These are phyloP conservation scores for Coemansia sp. DNA, from an alignment of 192 early-diverging fungal species.

Conservation along the genomic window DNA sequence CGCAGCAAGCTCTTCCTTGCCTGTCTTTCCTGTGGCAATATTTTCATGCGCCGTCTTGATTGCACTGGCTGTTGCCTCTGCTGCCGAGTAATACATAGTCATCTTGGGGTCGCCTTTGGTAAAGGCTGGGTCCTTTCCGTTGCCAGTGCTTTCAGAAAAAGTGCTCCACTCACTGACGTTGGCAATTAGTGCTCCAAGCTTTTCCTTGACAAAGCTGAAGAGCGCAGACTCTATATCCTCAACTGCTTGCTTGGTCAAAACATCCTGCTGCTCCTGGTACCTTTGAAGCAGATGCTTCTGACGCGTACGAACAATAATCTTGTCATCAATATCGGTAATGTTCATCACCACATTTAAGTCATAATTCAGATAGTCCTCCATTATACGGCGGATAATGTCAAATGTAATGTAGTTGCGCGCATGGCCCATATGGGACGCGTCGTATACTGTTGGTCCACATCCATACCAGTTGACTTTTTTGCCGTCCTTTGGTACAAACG, in stretches of 20 bases:
- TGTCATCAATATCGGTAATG: conserved; percentile 99
- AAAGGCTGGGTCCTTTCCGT: conserved; percentile 40
- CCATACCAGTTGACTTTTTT: conserved; percentile 92
- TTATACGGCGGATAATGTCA: conserved; percentile 90
- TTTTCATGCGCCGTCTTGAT: conserved; percentile 17
- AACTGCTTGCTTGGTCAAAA: conserved; percentile 58
- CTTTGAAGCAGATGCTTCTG: conserved; percentile 75
- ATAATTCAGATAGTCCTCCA: conserved; percentile 95
- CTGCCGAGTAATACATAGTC: conserved; percentile 72
- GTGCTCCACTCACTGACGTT: conserved; percentile 61
- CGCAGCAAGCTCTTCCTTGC: conserved; percentile 48
- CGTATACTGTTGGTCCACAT: conserved; percentile 99
- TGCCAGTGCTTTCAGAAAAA: conserved; percentile 58
- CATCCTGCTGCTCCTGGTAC: conserved; percentile 46
- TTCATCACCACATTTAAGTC: conserved; percentile 95
- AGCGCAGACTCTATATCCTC: conserved; percentile 63
- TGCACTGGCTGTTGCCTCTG: conserved; percentile 31
- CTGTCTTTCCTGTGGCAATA: conserved; percentile 23
- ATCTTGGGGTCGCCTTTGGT: conserved; percentile 67
- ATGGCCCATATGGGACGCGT: conserved; percentile 93
- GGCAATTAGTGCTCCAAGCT: conserved; percentile 59
- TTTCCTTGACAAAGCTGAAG: conserved; percentile 61
- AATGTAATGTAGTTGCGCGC: conserved; percentile 90
- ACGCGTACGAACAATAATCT: conserved; percentile 92
- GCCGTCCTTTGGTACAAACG: conserved; percentile 81